Percentiles rank a stretch among this genome's conserved stretches.
Conservation (phyloP, 2,329 filamentous ascomycete species). For the Leptodontidium sp. region DNA sequence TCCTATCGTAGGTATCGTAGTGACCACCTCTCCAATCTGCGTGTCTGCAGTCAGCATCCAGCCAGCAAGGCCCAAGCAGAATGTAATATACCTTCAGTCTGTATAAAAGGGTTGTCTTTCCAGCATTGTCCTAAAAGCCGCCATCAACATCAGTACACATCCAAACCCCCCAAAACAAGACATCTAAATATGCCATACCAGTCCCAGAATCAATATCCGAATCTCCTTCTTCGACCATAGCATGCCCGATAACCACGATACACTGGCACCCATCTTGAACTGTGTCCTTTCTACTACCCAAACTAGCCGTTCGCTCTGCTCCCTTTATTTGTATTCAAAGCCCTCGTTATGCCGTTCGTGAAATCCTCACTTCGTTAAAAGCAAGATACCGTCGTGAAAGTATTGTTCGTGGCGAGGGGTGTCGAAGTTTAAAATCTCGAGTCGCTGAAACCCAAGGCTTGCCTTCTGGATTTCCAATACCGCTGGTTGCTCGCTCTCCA, state of each 20-base stretch:
- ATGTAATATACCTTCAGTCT: constrained; percentile 78
- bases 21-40: constrained; percentile 97
- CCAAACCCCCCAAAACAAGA: neutral
- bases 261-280: constrained; percentile 66
- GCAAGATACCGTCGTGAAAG: neutral
- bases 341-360: neutral
- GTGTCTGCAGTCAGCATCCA: constrained; percentile 28
- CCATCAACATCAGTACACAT: constrained; percentile 13
- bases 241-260: constrained; percentile 76
- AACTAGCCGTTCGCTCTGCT: constrained; percentile 19
- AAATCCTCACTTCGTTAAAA: neutral
- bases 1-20: constrained; percentile 97
- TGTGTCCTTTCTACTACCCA: constrained; percentile 34
- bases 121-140: constrained; percentile 85
- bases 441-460: constrained; percentile 20
- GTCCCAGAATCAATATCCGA: constrained; percentile 89
- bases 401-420: neutral
- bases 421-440: constrained; percentile 8
- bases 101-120: constrained; percentile 97
- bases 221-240: constrained; percentile 98
- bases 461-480: constrained; percentile 19
- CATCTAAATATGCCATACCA: constrained; percentile 65
- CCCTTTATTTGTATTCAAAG: neutral
- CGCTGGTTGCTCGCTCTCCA: constrained; percentile 14
- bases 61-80: neutral